Percentiles rank a stretch among this genome's conserved stretches.
Evolutionary conservation across 345 rosid genomes (phyloP).

Genomic region (Citrus maxima): DNA sequence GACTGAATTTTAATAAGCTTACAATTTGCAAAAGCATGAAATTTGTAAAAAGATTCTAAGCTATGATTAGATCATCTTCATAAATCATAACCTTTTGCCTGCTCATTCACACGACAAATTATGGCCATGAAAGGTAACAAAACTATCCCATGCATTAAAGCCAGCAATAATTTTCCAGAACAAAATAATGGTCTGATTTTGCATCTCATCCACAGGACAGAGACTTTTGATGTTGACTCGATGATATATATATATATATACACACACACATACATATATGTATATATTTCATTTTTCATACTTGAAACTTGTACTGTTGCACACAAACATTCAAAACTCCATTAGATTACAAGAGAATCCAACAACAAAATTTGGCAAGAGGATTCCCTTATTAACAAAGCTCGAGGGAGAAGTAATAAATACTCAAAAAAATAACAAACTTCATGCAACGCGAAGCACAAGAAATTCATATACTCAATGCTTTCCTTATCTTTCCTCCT

Average conservation of each 20-base stretch:
- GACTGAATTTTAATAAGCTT: background rate
- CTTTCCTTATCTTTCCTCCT: background rate
- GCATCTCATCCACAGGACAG: slow-evolving; percentile 3
- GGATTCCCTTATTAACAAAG: background rate
- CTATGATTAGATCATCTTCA: background rate
- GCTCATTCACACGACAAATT: background rate
- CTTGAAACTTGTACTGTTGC: background rate
- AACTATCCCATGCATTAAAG: background rate
- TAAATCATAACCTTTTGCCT: background rate
- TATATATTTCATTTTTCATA: background rate
- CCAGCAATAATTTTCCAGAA: background rate
- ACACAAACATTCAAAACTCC: slow-evolving; percentile 10
- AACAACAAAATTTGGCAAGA: background rate
- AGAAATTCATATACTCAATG: slow-evolving; percentile 1
- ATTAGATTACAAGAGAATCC: background rate
- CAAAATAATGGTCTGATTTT: background rate
- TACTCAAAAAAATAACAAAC: background rate
- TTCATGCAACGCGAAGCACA: slow-evolving; percentile 25
- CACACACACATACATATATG: background rate
- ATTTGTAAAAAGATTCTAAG: background rate
- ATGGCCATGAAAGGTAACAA: background rate
- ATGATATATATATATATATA: background rate
- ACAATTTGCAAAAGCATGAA: background rate
- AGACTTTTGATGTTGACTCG: background rate
- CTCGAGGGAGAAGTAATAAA: background rate